phyloP scores from a whole-genome alignment of 139 green algal genomes.

The Chlamydomonas sp. region DNA sequence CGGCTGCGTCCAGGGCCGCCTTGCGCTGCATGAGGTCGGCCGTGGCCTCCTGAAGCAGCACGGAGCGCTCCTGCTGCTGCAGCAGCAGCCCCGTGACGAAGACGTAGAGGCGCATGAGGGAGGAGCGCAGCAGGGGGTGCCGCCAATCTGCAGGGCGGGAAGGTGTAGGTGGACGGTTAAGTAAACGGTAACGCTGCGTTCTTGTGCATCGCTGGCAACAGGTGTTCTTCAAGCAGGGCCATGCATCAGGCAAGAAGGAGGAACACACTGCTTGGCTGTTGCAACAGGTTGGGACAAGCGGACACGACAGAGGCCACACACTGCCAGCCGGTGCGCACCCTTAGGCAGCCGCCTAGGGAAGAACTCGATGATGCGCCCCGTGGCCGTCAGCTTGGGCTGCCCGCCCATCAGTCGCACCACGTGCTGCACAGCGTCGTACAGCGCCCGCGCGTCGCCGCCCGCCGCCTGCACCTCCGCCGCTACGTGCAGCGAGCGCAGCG shows the following conservation, averaged over 20 bases:
- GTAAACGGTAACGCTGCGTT: too few relatives aligned
- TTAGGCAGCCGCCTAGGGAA: conserved; percentile 20
- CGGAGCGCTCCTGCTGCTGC: conserved; percentile 31
- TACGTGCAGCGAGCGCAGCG: conserved; percentile 32
- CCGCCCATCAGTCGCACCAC: conserved; percentile 28
- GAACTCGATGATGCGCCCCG: conserved; percentile 20
- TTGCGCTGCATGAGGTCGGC: conserved; percentile 19
- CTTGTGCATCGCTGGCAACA: too few relatives aligned
- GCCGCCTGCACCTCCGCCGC: conserved; percentile 3
- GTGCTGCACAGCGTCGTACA: background rate
- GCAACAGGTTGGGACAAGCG: background rate
- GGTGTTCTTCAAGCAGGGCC: background rate
- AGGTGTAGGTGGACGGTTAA: too few relatives aligned
- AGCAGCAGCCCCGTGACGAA: conserved; percentile 3
- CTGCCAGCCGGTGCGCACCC: background rate
- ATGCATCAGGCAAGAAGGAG: background rate
- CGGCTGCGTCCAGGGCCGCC: background rate
- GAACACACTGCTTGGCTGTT: background rate
- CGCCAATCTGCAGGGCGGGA: conserved; percentile 16
- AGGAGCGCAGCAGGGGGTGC: conserved; percentile 13
- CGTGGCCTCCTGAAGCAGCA: conserved; percentile 11
- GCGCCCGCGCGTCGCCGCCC: background rate
- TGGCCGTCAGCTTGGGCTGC: conserved; percentile 2
- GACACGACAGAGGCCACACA: background rate
- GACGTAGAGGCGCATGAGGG: conserved; percentile 23